Base-by-base conservation (phyloP, 2,329 filamentous ascomycete genomes). In the Sporothrix pseudoabietina region DNA sequence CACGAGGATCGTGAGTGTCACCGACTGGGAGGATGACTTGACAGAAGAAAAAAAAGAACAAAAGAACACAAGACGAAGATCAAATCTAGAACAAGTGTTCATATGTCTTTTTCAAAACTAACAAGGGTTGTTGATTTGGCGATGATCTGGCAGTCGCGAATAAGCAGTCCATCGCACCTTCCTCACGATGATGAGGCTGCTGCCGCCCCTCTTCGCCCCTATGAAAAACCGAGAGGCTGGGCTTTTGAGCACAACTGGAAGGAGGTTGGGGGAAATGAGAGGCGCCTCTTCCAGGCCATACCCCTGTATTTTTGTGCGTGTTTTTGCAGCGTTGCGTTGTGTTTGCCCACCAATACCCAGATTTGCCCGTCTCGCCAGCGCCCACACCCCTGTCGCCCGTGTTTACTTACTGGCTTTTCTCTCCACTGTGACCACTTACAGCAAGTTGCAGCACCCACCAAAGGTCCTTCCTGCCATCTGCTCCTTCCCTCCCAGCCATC, bases 261-360 rank as follows among this genome's bases (percentile, higher is more conserved):
- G 73, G 73, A 70, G 73, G 70, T 52, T 72, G 70, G 73, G 73
- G 55, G 70, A 74, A 70, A 72, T 72, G 70, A 74, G 63, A 55
- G 12, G 55, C 49, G 55, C 57, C 54, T 39, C 26, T 30, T 69
- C 41, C 71, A 69, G 52, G 72, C 57, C 47, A 66, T 52, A 63
- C 47, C 59, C 72, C 47, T 65, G 59, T 63, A 54, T 22, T 47
- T 52, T 32, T 52, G 55, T 52, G 55, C 39, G 22, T 32, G 44
- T 47, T 55, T 55, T 52, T 65, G 47, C 47, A 71, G 54, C 30
- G 69, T 30, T 44, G 19, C 41, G 59, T 26, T 4, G 35, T 65
- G 59, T 26, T 65, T 47, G 57, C 57, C 52, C 52, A 32, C 16
- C 57, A n/a, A 19, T 61, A n/a, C 61, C n/a, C 61, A 35, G n/a